Evolutionary conservation across 2,329 filamentous ascomycete species (phyloP), one percentile per base, ranked within the genome.

Genomic region (Sclerotinia minor): DNA sequence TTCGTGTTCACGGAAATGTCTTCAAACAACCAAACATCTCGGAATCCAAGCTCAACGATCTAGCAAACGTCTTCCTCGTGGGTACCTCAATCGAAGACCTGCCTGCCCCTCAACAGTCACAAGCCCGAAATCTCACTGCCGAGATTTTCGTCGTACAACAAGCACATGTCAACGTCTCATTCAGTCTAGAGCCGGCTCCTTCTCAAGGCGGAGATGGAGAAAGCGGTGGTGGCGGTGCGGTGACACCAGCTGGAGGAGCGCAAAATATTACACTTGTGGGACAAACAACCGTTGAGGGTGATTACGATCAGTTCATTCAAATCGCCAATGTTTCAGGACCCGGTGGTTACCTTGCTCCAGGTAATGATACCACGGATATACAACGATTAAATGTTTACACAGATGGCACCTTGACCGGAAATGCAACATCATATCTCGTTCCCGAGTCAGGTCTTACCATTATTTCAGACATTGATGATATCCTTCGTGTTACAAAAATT

Each of bases 71-170:
- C 44, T 92, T 93, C 78, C 82, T 94, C 13, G 83, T 92, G 68
- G 88, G 83, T 61, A 87, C 85, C 7, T 82, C 83, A 66, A 83
- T 92, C 47, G 77, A 84, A 13, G 78, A 87, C 19, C 82, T 94
- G 6, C 82, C 85, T 1, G 75, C 82, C 1, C 78, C 83, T 7
- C 80, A 92, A 75, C 84, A 89, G 75, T 83, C 81, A 2, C 87
- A 92, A 77, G 89, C 90, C 2, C 84, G 90, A 59, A 94, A 94
- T 73, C 74, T 94, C 67, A 94, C 91, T 1, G 83, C 85, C 9
- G 85, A 84, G 61, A 92, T 94, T 64, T 92, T 89, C 73, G 84
- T 93, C n/a, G 83, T 94, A 5, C 90, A 92, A 76, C 90, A 93
- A 78, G 81, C 78, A 52, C 79, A 90, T 71, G 80, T 84, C 54